phyloP scores from a whole-genome alignment of 1,139 yeast genomes.

The Geotrichum phurueaensis region DNA sequence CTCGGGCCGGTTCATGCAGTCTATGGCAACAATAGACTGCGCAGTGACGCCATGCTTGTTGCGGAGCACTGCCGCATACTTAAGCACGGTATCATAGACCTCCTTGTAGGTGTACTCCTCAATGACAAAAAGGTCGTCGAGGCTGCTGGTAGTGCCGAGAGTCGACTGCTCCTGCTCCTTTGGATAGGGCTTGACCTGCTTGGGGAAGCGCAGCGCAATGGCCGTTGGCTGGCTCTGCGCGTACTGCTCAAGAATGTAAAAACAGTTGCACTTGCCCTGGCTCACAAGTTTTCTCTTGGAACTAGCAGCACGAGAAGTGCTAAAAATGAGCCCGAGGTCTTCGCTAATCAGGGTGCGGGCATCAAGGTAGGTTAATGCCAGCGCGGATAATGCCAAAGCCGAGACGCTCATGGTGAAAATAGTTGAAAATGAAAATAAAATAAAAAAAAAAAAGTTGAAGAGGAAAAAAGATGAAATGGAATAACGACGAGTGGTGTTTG shows the following conservation, averaged over 20 bases:
- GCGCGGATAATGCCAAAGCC: slow-evolving; percentile 23
- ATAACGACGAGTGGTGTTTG: too few species aligned
- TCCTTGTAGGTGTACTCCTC: slow-evolving; percentile 66
- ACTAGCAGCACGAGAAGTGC: slow-evolving; percentile 26
- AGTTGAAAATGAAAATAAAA: neutral
- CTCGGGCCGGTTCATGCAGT: slow-evolving; percentile 77
- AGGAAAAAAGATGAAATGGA: neutral
- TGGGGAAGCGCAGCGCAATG: slow-evolving; percentile 57
- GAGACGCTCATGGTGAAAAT: slow-evolving; percentile 1
- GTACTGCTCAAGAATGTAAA: slow-evolving; percentile 58
- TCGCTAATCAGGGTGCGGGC: slow-evolving; percentile 29
- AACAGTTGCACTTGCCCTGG: slow-evolving; percentile 45
- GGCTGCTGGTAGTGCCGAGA: slow-evolving; percentile 11
- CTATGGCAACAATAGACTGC: slow-evolving; percentile 69
- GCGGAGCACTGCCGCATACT: slow-evolving; percentile 59
- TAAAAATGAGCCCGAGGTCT: slow-evolving; percentile 30
- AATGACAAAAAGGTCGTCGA: slow-evolving; percentile 51
- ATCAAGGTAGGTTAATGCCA: slow-evolving; percentile 33
- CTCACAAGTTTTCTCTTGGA: slow-evolving; percentile 9
- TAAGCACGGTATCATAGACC: slow-evolving; percentile 57
- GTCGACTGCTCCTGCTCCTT: slow-evolving; percentile 6
- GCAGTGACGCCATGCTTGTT: slow-evolving; percentile 58
- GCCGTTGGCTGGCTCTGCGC: slow-evolving; percentile 48
- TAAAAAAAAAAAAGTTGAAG: neutral
- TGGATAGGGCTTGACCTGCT: slow-evolving; percentile 38